Conservation (phyloP, 768 basidiomycete genomes). For the Holtermanniella nyarrowii region DNA sequence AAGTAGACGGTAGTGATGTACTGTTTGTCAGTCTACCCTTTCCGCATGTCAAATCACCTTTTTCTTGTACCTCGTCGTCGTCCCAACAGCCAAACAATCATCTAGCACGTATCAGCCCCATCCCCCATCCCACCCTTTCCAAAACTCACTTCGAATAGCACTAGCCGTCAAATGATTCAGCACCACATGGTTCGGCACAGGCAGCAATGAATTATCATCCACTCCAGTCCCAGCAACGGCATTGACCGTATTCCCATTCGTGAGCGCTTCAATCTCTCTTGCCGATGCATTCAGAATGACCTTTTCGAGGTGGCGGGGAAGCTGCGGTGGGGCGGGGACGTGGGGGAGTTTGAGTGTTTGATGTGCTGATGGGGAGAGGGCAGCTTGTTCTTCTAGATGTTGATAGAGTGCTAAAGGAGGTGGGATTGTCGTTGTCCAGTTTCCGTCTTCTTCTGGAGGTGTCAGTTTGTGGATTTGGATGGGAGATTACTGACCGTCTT, state of each 20-base stretch:
- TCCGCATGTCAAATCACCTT: conserved; percentile 52
- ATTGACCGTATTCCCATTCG: neutral
- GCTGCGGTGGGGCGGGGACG: conserved; percentile 74
- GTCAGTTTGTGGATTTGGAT: conserved; percentile 34
- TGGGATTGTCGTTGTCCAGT: conserved; percentile 75
- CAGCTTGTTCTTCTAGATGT: conserved; percentile 61
- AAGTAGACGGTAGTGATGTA: conserved; percentile 79
- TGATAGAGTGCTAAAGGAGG: conserved; percentile 67
- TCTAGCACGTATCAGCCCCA: neutral
- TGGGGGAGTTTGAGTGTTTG: conserved; percentile 53
- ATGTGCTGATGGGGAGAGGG: conserved; percentile 27
- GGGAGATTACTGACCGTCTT: conserved; percentile 23
- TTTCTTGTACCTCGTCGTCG: conserved; percentile 79
- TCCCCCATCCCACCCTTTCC: neutral
- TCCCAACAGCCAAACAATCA: conserved; percentile 62
- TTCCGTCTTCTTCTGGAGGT: conserved; percentile 38
- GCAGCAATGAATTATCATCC: conserved; percentile 82
- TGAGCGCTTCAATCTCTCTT: conserved; percentile 7
- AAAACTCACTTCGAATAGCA: conserved; percentile 82
- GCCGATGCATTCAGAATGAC: conserved; percentile 64
- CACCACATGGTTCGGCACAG: conserved; percentile 87
- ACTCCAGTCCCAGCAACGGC: conserved; percentile 21
- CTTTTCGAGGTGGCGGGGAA: conserved; percentile 87
- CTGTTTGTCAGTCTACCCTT: conserved; percentile 41
- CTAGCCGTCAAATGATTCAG: conserved; percentile 91